phyloP scores from a whole-genome alignment of 768 basidiomycete genomes.

The Boletus pseudo-olivaceus region DNA sequence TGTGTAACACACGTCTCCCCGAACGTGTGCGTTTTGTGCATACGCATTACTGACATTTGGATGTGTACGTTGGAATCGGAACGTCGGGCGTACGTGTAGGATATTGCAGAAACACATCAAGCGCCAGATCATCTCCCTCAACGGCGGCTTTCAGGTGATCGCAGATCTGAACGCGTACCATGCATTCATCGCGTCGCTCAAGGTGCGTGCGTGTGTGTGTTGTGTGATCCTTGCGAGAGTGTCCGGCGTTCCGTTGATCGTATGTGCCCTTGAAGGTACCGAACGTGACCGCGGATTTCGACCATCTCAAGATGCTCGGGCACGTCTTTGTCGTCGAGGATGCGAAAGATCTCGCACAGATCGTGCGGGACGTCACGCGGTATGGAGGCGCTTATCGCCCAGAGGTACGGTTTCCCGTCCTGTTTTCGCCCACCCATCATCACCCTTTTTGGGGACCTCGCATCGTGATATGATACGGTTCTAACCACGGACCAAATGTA shows the following conservation, averaged over 20 bases:
- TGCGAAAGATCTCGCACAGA: conserved; percentile 94
- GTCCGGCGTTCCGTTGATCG: neutral
- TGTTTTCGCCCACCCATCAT: neutral
- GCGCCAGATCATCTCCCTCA: conserved; percentile 91
- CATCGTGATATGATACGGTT: neutral
- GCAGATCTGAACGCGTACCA: conserved; percentile 95
- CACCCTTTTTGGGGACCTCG: neutral
- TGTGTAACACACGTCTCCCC: neutral
- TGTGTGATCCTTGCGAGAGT: too few species aligned
- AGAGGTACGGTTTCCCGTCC: conserved; percentile 60
- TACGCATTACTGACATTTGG: neutral
- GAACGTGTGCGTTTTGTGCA: neutral
- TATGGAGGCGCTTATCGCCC: conserved; percentile 95
- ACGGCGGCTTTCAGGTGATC: conserved; percentile 93
- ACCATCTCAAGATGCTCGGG: conserved; percentile 94
- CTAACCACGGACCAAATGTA: conserved; percentile 18
- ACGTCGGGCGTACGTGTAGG: neutral
- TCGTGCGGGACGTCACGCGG: conserved; percentile 90
- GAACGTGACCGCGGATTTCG: conserved; percentile 83
- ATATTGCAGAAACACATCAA: conserved; percentile 97
- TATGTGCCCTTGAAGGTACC: conserved; percentile 54
- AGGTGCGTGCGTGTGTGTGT: too few species aligned
- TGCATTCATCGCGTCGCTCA: conserved; percentile 81
- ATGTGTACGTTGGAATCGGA: neutral
- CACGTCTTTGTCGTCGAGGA: conserved; percentile 95